Percentiles rank a stretch among this genome's conserved stretches.
phyloP scores from a whole-genome alignment of 495 filamentous ascomycete species.

The Podospora sp. region DNA sequence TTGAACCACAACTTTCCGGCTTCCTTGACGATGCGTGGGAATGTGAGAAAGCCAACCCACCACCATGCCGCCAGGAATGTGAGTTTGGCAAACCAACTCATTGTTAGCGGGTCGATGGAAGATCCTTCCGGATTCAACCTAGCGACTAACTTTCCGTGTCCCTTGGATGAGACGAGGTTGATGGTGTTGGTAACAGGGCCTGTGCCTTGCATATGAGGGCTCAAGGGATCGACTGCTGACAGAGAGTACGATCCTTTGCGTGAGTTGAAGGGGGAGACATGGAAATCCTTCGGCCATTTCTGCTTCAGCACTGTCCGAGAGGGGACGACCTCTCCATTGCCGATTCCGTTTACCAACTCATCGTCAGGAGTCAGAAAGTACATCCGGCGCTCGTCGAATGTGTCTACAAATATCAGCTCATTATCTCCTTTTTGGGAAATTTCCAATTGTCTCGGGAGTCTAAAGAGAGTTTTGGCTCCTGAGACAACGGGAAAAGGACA shows the following conservation, averaged over 20 bases:
- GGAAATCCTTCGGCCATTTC: slow-evolving; percentile 69
- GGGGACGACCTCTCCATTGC: neutral
- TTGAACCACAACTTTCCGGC: slow-evolving; percentile 56
- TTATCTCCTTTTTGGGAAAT: no score
- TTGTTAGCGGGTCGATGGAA: slow-evolving; percentile 51
- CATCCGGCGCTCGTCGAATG: slow-evolving; percentile 70
- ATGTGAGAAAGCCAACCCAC: slow-evolving; percentile 65
- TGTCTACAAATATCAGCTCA: no score
- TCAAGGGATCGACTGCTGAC: slow-evolving; percentile 57
- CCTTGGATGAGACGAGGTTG: slow-evolving; percentile 57
- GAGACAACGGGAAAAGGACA: no score
- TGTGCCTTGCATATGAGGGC: slow-evolving; percentile 34
- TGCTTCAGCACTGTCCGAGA: slow-evolving; percentile 41
- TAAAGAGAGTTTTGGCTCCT: no score
- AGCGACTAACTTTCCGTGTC: slow-evolving; percentile 58
- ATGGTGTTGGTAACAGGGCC: slow-evolving; percentile 57
- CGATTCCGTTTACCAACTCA: neutral
- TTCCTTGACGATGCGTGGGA: slow-evolving; percentile 62
- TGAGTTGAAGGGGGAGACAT: slow-evolving; percentile 74
- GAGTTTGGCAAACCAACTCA: slow-evolving; percentile 44
- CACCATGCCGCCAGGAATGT: slow-evolving; percentile 59
- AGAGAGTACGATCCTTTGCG: slow-evolving; percentile 63
- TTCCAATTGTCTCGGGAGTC: no score
- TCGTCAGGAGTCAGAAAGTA: slow-evolving; percentile 54
- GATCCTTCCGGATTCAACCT: slow-evolving; percentile 50